Conservation (phyloP, 2,329 filamentous ascomycete genomes). For the Berkeleyomyces rouxiae region DNA sequence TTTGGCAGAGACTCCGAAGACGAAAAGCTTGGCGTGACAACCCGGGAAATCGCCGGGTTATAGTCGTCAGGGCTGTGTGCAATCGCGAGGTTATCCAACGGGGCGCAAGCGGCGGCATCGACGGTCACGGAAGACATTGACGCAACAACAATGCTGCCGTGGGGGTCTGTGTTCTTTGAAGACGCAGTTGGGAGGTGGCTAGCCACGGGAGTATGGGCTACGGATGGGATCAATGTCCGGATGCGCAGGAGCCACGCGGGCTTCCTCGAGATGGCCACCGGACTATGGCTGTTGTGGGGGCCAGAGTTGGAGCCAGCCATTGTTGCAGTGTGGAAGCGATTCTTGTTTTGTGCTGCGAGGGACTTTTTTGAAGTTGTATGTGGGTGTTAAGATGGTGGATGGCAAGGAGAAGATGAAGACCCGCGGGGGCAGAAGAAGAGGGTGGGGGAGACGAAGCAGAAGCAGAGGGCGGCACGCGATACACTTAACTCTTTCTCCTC, state of each 20-base stretch:
- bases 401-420: neutral
- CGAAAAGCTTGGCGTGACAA: neutral
- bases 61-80: too few relatives aligned
- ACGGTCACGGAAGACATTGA: too few relatives aligned
- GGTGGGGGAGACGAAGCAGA: too few relatives aligned
- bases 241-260: constrained; percentile 9
- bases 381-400: neutral
- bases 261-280: neutral
- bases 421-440: too few relatives aligned
- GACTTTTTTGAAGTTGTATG: neutral
- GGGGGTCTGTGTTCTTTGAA: too few relatives aligned
- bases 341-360: neutral
- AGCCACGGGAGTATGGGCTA: neutral
- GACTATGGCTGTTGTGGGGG: neutral
- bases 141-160: too few relatives aligned
- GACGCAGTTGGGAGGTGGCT: too few relatives aligned
- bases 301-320: neutral
- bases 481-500: too few relatives aligned
- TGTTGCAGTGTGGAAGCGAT: neutral
- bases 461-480: too few relatives aligned
- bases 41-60: too few relatives aligned
- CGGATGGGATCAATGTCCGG: constrained; percentile 11
- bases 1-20: neutral
- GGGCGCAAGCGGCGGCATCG: too few relatives aligned
- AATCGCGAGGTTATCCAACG: too few relatives aligned